Evolutionary conservation across 1,139 yeast species (phyloP), one percentile per base, ranked within the genome.

Genomic region (Lipomyces yarrowii): DNA sequence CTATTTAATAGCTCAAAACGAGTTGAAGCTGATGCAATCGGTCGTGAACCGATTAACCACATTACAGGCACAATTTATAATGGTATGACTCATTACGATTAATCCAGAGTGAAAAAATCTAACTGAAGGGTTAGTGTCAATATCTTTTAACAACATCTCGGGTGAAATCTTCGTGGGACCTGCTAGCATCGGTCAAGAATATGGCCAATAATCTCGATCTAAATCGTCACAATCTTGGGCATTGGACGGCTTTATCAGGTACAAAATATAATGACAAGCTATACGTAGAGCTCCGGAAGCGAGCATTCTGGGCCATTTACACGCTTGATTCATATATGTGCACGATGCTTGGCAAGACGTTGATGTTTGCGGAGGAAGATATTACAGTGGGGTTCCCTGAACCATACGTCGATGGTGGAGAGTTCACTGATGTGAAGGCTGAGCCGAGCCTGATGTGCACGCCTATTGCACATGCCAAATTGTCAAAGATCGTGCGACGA

Each of bases 241-340:
- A 52, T n/a, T 48, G 11, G 2, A 26, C 55, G 32, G 30, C 30
- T 26, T 3, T 4, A 26, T 26, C 30, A 26, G 4, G 2, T 26
- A 26, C 30, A 26, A 26, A 26, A 26, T 26, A 26, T 26, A 26
- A 26, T 26, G 66, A 60, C 32, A 39, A 53, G 11, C 46, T 63
- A 26, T 42, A 52, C 4, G 18, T 51, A 13, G 68, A 65, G 56
- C 62, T 65, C 6, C 48, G 62, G 13, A 65, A 64, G 46, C 62
- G 68, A 6, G 51, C 53, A 26, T 65, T 65, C 37, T 65, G 68
- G 68, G 64, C 64, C 4, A 51, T 66, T 8, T 65, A 65, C 33
- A 64, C 67, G 15, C 56, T 64, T 11, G 68, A 65, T n/a, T 57
- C 67, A n/a, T 56, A 65, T 53, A 56, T 65, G 62, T 65, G 68